phyloP scores from a whole-genome alignment of 23 red algal species.

The Gracilaria domingensis region DNA sequence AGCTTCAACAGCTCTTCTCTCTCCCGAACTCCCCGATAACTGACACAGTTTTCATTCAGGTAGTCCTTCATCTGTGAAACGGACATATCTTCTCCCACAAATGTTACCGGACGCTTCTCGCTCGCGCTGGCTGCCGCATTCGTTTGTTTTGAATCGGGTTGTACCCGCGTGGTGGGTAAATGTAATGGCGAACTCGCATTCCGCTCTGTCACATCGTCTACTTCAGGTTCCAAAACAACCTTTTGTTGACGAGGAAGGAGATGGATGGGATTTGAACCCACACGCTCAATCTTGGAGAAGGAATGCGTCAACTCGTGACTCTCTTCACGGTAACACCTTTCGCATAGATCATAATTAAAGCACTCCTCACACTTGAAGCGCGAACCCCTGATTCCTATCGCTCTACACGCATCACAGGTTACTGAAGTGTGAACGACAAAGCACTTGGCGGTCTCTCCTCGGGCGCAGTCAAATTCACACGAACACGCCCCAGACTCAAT shows the following conservation, averaged over 20 bases:
- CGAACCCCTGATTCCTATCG: neutral
- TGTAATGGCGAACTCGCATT: neutral
- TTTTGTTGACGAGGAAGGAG: neutral
- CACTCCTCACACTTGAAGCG: constrained; percentile 16
- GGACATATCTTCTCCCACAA: neutral
- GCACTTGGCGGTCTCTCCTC: neutral
- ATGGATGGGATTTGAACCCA: constrained; percentile 10
- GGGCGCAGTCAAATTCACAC: neutral
- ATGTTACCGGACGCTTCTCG: neutral
- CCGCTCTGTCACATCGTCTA: neutral
- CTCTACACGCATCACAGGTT: neutral
- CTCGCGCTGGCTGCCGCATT: too few relatives aligned
- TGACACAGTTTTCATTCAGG: neutral
- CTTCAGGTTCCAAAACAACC: neutral
- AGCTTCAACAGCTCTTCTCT: neutral
- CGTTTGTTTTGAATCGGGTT: neutral
- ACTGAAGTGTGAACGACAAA: neutral
- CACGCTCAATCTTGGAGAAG: constrained; percentile 1
- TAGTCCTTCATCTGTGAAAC: constrained; percentile 13
- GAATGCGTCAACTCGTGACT: constrained; percentile 16
- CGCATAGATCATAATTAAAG: constrained; percentile 30
- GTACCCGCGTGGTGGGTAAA: too few relatives aligned
- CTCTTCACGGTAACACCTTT: neutral
- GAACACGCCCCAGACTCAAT: neutral
- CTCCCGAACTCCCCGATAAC: neutral